A percentile compares a stretch with the other conserved stretches of the same genome.
phyloP scores from a whole-genome alignment of 1,284 basidiomycete species.

The Pisolithus thermaeus region DNA sequence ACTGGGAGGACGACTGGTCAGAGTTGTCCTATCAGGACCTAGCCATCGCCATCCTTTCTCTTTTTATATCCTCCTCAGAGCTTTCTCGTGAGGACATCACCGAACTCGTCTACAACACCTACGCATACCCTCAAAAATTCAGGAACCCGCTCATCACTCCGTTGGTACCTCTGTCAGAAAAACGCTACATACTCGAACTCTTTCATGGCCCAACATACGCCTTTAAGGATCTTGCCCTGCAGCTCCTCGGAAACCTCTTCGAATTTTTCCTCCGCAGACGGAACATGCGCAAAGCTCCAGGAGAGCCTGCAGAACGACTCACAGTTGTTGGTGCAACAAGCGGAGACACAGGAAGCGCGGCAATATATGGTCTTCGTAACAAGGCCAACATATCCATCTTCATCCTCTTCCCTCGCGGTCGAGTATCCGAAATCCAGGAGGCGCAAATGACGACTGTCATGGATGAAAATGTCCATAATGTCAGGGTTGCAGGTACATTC shows the following conservation, averaged over 20 bases:
- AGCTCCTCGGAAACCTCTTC: constrained; percentile 94
- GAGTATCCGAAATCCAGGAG: constrained; percentile 96
- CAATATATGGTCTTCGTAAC: constrained; percentile 93
- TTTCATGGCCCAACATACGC: constrained; percentile 99
- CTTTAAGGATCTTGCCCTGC: constrained; percentile 98
- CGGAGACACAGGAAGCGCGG: constrained; percentile 97
- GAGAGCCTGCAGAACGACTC: constrained; percentile 63
- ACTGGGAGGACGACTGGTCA: constrained; percentile 80
- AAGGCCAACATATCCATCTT: constrained; percentile 96
- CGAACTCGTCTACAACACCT: constrained; percentile 78
- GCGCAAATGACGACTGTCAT: constrained; percentile 99
- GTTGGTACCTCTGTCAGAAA: constrained; percentile 65
- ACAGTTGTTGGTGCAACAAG: constrained; percentile 97
- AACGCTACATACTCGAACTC: constrained; percentile 80
- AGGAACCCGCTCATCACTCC: constrained; percentile 83
- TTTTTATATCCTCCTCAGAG: constrained; percentile 84
- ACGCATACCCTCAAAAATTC: constrained; percentile 62
- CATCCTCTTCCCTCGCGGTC: constrained; percentile 96
- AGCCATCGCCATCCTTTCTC: constrained; percentile 79
- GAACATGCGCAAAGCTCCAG: constrained; percentile 58
- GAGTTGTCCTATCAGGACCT: constrained; percentile 81
- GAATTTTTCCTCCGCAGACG: constrained; percentile 88
- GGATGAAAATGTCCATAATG: constrained; percentile 92
- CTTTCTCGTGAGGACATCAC: constrained; percentile 76
- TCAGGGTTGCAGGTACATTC: constrained; percentile 93